Evolutionary conservation across 352 stramenopile genomes (phyloP).

Genomic region (Phytophthora nicotianae): DNA sequence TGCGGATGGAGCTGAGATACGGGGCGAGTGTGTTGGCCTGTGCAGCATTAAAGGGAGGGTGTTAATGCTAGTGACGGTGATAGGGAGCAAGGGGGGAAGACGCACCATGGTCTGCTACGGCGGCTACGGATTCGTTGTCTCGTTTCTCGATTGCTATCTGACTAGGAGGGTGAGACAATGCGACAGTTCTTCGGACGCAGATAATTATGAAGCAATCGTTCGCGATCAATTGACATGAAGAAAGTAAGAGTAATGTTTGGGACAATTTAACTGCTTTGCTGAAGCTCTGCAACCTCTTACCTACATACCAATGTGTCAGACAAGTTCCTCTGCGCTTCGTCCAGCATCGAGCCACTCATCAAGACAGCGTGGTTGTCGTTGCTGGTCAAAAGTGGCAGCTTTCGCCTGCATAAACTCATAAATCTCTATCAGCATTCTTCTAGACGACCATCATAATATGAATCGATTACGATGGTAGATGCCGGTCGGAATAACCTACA

Average conservation of each 20-base stretch:
- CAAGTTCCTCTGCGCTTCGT: neutral
- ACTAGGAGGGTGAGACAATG: slow-evolving; percentile 23
- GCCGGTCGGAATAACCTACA: neutral
- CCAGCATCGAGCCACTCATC: no score
- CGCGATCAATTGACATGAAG: neutral
- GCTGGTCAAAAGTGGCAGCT: neutral
- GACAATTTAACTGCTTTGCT: slow-evolving; percentile 15
- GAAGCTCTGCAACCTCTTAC: no score
- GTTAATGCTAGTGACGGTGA: neutral
- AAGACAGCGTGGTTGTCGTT: neutral
- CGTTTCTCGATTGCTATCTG: slow-evolving; percentile 22
- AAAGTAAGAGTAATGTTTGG: neutral
- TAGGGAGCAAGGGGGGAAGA: neutral
- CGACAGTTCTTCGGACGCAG: slow-evolving; percentile 20
- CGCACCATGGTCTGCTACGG: slow-evolving; percentile 26
- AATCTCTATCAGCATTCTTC: slow-evolving; percentile 5
- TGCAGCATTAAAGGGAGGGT: neutral
- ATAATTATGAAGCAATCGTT: slow-evolving; percentile 4
- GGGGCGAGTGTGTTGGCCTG: slow-evolving; percentile 89
- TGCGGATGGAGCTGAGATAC: slow-evolving; percentile 93
- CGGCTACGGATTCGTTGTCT: slow-evolving; percentile 12
- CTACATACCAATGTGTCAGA: no score
- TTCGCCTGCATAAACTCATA: neutral
- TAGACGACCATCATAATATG: slow-evolving; percentile 2
- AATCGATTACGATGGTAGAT: slow-evolving; percentile 5